A percentile compares a stretch with the other conserved stretches of the same genome.
phyloP scores from a whole-genome alignment of 2,329 filamentous ascomycete species.

The Xylariomycetidae sp. region DNA sequence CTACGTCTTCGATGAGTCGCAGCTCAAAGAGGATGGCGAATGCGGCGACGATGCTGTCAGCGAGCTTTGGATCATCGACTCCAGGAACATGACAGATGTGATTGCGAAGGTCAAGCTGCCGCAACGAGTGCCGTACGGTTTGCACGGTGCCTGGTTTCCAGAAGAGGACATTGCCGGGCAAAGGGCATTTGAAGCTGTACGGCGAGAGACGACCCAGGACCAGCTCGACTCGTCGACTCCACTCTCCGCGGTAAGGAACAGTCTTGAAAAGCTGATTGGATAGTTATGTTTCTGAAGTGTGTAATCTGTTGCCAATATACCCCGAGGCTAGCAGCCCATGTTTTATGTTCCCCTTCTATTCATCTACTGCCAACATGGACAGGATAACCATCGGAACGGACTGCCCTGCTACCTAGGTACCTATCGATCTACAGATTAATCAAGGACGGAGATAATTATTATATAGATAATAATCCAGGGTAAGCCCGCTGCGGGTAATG shows the following conservation, averaged over 20 bases:
- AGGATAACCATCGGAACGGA: too few species aligned
- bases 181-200: constrained; percentile 21
- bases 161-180: constrained; percentile 46
- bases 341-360: too few species aligned
- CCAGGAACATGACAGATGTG: constrained; percentile 53
- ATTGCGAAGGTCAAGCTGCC: constrained; percentile 54
- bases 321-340: too few species aligned
- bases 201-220: constrained; percentile 11
- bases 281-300: too few species aligned
- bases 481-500: too few species aligned
- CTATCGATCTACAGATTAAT: too few species aligned
- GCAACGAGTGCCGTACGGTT: constrained; percentile 62
- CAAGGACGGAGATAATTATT: too few species aligned
- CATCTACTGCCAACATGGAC: too few species aligned
- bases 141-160: constrained; percentile 59
- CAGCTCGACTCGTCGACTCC: constrained; percentile 17
- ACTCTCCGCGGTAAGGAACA: constrained; percentile 19
- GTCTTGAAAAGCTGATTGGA: constrained; percentile 19
- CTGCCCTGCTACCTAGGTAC: too few species aligned
- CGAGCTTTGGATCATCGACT: constrained; percentile 65
- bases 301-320: too few species aligned
- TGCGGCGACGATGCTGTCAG: constrained; percentile 40
- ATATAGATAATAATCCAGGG: too few species aligned
- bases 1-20: constrained; percentile 64
- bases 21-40: constrained; percentile 46